A percentile compares a stretch with the other conserved stretches of the same genome.
Evolutionary conservation across 805 yeast species (phyloP).

Genomic region (Zygosaccharomyces gambellarensis): DNA sequence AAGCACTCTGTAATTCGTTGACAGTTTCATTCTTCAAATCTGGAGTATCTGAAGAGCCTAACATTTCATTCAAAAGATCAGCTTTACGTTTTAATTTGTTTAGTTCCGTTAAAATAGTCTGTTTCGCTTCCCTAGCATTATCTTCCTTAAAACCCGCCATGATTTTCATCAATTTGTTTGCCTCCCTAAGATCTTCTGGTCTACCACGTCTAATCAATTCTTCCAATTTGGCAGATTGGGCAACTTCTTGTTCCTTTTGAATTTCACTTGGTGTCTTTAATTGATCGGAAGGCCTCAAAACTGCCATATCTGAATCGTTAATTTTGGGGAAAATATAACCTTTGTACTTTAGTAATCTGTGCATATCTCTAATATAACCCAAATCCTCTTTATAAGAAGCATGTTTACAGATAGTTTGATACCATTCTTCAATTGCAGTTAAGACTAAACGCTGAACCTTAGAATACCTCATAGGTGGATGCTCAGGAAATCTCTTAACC

Average conservation of each 20-base stretch:
- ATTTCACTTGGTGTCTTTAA: slow-evolving; percentile 85
- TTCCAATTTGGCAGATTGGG: slow-evolving; percentile 91
- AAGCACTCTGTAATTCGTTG: slow-evolving; percentile 67
- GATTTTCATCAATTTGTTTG: slow-evolving; percentile 92
- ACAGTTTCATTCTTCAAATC: slow-evolving; percentile 57
- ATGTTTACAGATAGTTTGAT: slow-evolving; percentile 86
- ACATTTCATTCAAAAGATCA: slow-evolving; percentile 84
- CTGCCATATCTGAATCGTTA: slow-evolving; percentile 86
- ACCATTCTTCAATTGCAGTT: slow-evolving; percentile 95
- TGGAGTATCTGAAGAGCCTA: slow-evolving; percentile 43
- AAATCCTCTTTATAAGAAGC: slow-evolving; percentile 87
- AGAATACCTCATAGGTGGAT: slow-evolving; percentile 82
- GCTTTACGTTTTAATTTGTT: slow-evolving; percentile 80
- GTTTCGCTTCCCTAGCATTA: slow-evolving; percentile 56
- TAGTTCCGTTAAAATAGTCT: slow-evolving; percentile 76
- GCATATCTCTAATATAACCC: slow-evolving; percentile 93
- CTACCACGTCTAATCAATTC: slow-evolving; percentile 92
- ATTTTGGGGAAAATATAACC: slow-evolving; percentile 94
- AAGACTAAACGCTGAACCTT: slow-evolving; percentile 78
- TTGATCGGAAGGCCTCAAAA: slow-evolving; percentile 81
- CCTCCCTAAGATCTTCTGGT: slow-evolving; percentile 93
- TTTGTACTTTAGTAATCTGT: slow-evolving; percentile 77
- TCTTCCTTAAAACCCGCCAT: slow-evolving; percentile 98
- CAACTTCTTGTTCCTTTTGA: slow-evolving; percentile 86
- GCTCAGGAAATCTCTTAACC: slow-evolving; percentile 89